Conservation (phyloP, 805 yeast genomes). For the Saccharomycopsis sp. region DNA sequence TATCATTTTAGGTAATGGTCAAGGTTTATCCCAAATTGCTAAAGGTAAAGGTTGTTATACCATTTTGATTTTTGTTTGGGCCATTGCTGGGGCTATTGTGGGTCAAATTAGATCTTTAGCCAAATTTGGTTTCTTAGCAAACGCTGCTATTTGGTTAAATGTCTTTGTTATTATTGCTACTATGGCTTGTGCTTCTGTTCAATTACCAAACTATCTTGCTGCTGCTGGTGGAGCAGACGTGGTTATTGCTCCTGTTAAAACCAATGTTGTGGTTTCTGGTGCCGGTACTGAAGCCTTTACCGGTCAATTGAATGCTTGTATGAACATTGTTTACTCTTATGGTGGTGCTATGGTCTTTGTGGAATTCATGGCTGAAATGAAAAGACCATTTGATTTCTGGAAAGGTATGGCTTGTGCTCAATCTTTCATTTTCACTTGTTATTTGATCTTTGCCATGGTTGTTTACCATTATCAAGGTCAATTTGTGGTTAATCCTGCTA, state of each 20-base stretch:
- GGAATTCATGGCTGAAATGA: slow-evolving; percentile 39
- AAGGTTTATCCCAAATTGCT: slow-evolving; percentile 32
- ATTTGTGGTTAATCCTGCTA: slow-evolving; percentile 32
- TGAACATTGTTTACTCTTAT: slow-evolving; percentile 38
- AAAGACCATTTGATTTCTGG: slow-evolving; percentile 37
- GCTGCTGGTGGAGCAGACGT: slow-evolving; percentile 18
- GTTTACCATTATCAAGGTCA: slow-evolving; percentile 38
- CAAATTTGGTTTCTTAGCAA: slow-evolving; percentile 32
- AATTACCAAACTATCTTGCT: slow-evolving; percentile 27
- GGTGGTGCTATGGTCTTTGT: slow-evolving; percentile 43
- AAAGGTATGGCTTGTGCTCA: slow-evolving; percentile 37
- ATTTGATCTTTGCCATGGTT: slow-evolving; percentile 33
- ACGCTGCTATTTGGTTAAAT: slow-evolving; percentile 38
- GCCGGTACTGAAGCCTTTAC: slow-evolving; percentile 15
- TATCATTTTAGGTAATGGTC: slow-evolving; percentile 32
- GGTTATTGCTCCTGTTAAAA: slow-evolving; percentile 21
- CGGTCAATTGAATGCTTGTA: slow-evolving; percentile 28
- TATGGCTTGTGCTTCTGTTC: slow-evolving; percentile 31
- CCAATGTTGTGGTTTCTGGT: slow-evolving; percentile 23
- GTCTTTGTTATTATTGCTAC: slow-evolving; percentile 33
- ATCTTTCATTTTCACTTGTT: slow-evolving; percentile 28
- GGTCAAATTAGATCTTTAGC: slow-evolving; percentile 33
- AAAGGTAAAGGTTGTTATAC: slow-evolving; percentile 30
- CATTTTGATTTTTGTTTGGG: slow-evolving; percentile 33
- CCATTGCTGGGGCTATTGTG: slow-evolving; percentile 31